phyloP scores from a whole-genome alignment of 805 yeast genomes.

The Komagataella ulmi region DNA sequence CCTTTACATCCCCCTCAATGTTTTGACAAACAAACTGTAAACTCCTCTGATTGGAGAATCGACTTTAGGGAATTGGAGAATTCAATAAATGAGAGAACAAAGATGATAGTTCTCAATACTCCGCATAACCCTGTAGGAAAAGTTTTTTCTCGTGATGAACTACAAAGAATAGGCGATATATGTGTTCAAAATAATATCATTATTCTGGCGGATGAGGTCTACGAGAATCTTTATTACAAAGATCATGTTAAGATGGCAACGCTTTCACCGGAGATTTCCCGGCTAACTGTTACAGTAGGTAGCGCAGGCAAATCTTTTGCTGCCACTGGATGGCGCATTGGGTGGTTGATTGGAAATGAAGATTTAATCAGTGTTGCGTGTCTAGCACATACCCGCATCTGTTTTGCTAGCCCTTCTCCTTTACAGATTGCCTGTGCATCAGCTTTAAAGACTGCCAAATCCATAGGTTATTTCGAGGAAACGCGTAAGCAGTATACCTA shows the following conservation, averaged over 20 bases:
- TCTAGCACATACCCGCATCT: slow-evolving; percentile 88
- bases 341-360: slow-evolving; percentile 88
- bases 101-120: slow-evolving; percentile 76
- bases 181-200: slow-evolving; percentile 79
- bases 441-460: slow-evolving; percentile 51
- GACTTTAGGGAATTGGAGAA: slow-evolving; percentile 67
- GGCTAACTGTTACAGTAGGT: slow-evolving; percentile 80
- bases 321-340: slow-evolving; percentile 99
- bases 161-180: slow-evolving; percentile 60
- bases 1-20: slow-evolving; percentile 76
- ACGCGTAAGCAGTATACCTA: slow-evolving; percentile 56
- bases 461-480: slow-evolving; percentile 51
- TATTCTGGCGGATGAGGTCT: slow-evolving; percentile 87
- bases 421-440: slow-evolving; percentile 84
- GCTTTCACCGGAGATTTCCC: slow-evolving; percentile 63
- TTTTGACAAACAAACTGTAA: slow-evolving; percentile 44
- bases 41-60: slow-evolving; percentile 80
- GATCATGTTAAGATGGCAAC: slow-evolving; percentile 76
- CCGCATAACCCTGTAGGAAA: slow-evolving; percentile 98
- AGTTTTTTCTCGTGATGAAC: slow-evolving; percentile 66
- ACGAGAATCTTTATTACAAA: slow-evolving; percentile 74
- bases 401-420: slow-evolving; percentile 85
- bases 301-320: slow-evolving; percentile 97
- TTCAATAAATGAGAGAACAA: slow-evolving; percentile 65
- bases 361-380: slow-evolving; percentile 70